These are phyloP conservation scores for Discostella stelligera DNA, from an alignment of 352 stramenopile species.

Conservation along the genomic window DNA sequence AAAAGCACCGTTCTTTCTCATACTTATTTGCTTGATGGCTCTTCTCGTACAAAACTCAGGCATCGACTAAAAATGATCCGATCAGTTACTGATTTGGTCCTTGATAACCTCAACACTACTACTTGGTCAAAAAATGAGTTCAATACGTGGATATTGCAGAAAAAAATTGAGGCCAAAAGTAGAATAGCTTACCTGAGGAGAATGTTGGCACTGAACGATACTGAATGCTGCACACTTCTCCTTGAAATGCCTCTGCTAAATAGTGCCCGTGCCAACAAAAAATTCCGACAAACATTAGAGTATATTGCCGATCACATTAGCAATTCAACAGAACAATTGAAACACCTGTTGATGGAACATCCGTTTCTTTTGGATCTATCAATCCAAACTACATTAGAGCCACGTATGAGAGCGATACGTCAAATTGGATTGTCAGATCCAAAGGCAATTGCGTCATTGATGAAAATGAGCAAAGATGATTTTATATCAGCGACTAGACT, in stretches of 20 bases:
- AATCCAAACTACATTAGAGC: conserved; percentile 14
- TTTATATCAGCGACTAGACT: conserved; percentile 21
- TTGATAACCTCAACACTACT: conserved; percentile 25
- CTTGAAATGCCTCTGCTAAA: conserved; percentile 16
- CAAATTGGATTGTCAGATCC: conserved; percentile 3
- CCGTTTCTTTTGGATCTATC: conserved; percentile 24
- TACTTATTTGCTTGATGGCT: conserved; percentile 22
- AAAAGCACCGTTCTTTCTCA: conserved; percentile 20
- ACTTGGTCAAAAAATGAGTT: conserved; percentile 16
- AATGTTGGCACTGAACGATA: conserved; percentile 19
- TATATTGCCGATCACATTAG: conserved; percentile 25
- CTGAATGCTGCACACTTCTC: conserved; percentile 12
- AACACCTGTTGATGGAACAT: conserved; percentile 14
- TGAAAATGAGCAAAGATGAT: conserved; percentile 13
- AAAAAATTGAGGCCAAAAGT: conserved; percentile 17
- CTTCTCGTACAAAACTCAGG: conserved; percentile 6
- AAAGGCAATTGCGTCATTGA: neutral
- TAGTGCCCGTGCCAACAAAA: conserved; percentile 13
- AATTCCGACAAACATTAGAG: conserved; percentile 13
- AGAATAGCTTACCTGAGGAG: conserved; percentile 18
- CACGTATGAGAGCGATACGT: conserved; percentile 24
- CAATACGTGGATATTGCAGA: conserved; percentile 10
- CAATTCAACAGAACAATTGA: conserved; percentile 12
- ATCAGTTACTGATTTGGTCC: neutral
- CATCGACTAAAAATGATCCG: conserved; percentile 22